Evolutionary conservation across 2,329 filamentous ascomycete genomes (phyloP).

Genomic region (Xylariaceae sp.): DNA sequence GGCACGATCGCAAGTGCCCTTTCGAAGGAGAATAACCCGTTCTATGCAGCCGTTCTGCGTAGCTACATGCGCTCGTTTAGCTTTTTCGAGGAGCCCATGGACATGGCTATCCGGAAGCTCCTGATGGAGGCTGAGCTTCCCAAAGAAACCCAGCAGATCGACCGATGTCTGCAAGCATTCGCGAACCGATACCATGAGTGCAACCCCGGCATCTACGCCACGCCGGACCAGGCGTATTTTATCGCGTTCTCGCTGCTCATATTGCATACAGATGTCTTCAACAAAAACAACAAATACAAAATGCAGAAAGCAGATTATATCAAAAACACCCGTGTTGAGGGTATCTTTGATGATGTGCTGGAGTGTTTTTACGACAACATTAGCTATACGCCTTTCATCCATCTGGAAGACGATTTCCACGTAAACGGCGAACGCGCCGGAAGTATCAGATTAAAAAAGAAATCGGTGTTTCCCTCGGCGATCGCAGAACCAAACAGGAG

Average conservation of each 20-base stretch:
- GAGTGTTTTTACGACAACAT: conserved; percentile 99
- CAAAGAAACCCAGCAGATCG: conserved; percentile 97
- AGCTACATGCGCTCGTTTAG: conserved; percentile 94
- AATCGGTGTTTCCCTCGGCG: conserved; percentile 60
- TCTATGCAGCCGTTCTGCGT: conserved; percentile 74
- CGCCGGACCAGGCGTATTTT: conserved; percentile 93
- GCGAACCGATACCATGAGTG: conserved; percentile 97
- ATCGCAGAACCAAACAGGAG: conserved; percentile 60
- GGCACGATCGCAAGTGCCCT: conserved; percentile 80
- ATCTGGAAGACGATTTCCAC: conserved; percentile 88
- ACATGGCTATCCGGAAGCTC: conserved; percentile 94
- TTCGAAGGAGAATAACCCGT: conserved; percentile 79
- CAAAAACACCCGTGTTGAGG: conserved; percentile 88
- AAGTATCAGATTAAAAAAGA: conserved; percentile 66
- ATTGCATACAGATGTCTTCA: conserved; percentile 97
- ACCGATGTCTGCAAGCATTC: conserved; percentile 88
- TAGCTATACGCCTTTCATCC: conserved; percentile 95
- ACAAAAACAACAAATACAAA: conserved; percentile 99
- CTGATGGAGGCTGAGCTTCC: conserved; percentile 95
- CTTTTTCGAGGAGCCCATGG: conserved; percentile 95
- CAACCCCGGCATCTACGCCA: conserved; percentile 90
- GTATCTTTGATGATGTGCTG: conserved; percentile 86
- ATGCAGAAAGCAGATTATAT: conserved; percentile 96
- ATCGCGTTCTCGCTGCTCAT: conserved; percentile 96
- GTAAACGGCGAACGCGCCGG: conserved; percentile 69